These are phyloP conservation scores for Leishmania tarentolae DNA, from an alignment of 208 protist genomes.

Conservation along the genomic window DNA sequence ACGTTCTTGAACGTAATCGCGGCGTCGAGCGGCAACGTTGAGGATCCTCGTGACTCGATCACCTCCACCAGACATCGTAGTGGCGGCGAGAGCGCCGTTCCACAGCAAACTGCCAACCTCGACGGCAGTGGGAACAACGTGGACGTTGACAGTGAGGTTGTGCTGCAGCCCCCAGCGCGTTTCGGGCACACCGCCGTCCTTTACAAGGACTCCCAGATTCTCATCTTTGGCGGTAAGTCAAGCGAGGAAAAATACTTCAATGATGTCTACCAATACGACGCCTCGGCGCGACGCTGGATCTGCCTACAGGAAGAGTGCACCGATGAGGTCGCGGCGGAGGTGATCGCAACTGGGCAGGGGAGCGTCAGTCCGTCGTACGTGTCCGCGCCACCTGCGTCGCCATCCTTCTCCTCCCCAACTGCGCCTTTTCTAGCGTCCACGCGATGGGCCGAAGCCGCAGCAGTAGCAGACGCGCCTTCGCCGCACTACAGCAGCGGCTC, in stretches of 20 bases:
- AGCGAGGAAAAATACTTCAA: conserved; percentile 38
- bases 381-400: conserved; percentile 2
- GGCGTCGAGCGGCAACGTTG: neutral
- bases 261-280: conserved; percentile 49
- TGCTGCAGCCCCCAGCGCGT: conserved; percentile 31
- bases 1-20: neutral
- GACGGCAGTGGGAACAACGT: neutral
- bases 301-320: conserved; percentile 8
- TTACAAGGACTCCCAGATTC: conserved; percentile 42
- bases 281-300: conserved; percentile 27
- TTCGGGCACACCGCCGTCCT: conserved; percentile 75
- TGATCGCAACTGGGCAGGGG: neutral
- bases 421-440: neutral
- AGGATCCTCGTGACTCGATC: neutral
- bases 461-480: neutral
- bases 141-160: neutral
- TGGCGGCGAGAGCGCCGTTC: neutral
- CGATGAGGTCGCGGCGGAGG: neutral
- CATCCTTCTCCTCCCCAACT: neutral
- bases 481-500: conserved; percentile 2
- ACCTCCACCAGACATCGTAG: neutral
- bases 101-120: neutral
- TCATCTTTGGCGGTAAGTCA: conserved; percentile 61
- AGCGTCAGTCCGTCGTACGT: conserved; percentile 9
- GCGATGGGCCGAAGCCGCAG: neutral